Base-by-base conservation (phyloP, 257 asterid genomes). In the Echites panduratus region DNA sequence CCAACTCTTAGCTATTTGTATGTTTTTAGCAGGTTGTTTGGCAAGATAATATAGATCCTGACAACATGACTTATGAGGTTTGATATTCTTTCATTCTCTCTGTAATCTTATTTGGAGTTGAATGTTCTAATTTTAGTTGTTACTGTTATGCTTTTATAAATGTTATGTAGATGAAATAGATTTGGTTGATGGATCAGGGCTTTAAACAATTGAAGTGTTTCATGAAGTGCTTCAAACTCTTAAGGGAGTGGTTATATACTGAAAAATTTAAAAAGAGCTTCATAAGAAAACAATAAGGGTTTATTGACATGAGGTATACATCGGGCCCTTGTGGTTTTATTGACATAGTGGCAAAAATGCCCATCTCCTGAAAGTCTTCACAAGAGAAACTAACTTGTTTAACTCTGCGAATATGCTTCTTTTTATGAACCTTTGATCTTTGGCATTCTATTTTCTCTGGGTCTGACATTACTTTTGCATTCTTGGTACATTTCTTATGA, bases 41-140 rank as follows among this genome's bases (percentile, higher is more conserved):
- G 89, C 85, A 89, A 81, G 96, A 92, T 80, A 88, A 88, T 53
- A 75, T 92, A 70, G 93, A 89, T 77, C 97, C 90, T 20, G 97
- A 92, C 78, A 85, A 76, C 83, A 89, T 92, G 96, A 89, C 96
- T 5, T 92, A 92, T 67, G 97, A 92, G 97, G 95, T 92, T 57
- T 64, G 73, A 22, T 68, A 68, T 68, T 48, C 11, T 9, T 6
- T n/a, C 11, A 14, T 58, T 58, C 19, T 62, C 12, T 63, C 14
- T 35, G 10, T 63, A 17, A 17, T 7, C 68, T 32, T 63, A 13
- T 35, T 10, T 62, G 44, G 13, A 29, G 67, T 63, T 63, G 68
- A 5, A 20, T 26, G 19, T 35, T 3, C 5, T 5, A 17, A 13
- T 35, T n/a, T 62, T 63, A 16, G 11, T 9, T 26, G 17, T 63